A percentile compares a stretch with the other conserved stretches of the same genome.
phyloP scores from a whole-genome alignment of 2,329 filamentous ascomycete species.

The Annulohypoxylon truncatum region DNA sequence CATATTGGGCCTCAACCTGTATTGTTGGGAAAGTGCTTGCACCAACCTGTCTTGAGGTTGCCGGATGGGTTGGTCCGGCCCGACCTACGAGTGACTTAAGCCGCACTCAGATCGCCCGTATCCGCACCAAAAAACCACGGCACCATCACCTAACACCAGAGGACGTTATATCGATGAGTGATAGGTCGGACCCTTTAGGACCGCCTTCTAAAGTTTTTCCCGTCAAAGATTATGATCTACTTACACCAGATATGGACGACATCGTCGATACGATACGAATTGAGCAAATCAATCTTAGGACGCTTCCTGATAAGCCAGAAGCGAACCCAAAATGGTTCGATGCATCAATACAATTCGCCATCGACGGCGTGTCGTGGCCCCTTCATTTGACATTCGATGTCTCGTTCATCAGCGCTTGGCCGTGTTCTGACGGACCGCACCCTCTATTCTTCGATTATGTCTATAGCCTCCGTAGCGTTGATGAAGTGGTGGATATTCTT shows the following conservation, averaged over 20 bases:
- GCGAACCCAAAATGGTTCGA: slow-evolving; percentile 64
- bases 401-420: slow-evolving; percentile 73
- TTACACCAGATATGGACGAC: slow-evolving; percentile 67
- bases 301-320: slow-evolving; percentile 51
- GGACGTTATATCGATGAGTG: slow-evolving; percentile 73
- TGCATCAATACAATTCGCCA: slow-evolving; percentile 71
- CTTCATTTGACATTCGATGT: slow-evolving; percentile 72
- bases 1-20: slow-evolving; percentile 78
- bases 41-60: slow-evolving; percentile 76
- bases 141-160: slow-evolving; percentile 64
- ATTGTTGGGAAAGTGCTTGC: slow-evolving; percentile 82
- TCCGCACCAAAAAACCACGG: slow-evolving; percentile 69
- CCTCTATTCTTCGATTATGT: slow-evolving; percentile 79
- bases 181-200: slow-evolving; percentile 76
- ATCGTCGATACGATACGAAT: slow-evolving; percentile 74
- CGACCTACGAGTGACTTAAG: slow-evolving; percentile 74
- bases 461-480: slow-evolving; percentile 68
- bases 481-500: slow-evolving; percentile 72
- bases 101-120: slow-evolving; percentile 75
- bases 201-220: slow-evolving; percentile 71
- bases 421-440: slow-evolving; percentile 72
- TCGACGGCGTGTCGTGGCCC: slow-evolving; percentile 72
- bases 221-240: slow-evolving; percentile 74
- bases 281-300: slow-evolving; percentile 72
- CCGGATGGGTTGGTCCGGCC: slow-evolving; percentile 80